A percentile compares a stretch with the other conserved stretches of the same genome.
Conservation (phyloP, 2,329 filamentous ascomycete species). For the Botrytis squamosa region DNA sequence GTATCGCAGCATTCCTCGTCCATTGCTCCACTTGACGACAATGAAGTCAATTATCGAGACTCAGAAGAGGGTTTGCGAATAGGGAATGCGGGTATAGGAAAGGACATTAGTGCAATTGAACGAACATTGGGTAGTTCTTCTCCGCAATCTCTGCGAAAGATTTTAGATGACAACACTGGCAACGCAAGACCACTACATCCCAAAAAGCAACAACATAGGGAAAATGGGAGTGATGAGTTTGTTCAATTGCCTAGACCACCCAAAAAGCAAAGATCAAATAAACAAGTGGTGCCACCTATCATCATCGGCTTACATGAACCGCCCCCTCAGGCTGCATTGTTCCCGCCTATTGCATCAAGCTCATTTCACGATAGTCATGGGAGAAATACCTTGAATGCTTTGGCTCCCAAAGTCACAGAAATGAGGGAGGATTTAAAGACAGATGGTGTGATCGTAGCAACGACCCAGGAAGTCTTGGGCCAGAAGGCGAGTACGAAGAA, state of each 20-base stretch:
- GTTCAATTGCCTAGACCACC: conserved; percentile 63
- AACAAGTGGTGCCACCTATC: conserved; percentile 60
- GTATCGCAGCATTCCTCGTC: conserved; percentile 27
- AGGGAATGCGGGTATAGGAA: background rate
- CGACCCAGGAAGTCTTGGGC: conserved; percentile 3
- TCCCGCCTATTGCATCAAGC: conserved; percentile 60
- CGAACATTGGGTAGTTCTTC: conserved; percentile 37
- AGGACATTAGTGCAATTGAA: conserved; percentile 18
- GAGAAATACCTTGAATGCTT: conserved; percentile 39
- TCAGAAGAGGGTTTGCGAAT: conserved; percentile 21
- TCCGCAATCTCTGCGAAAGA: conserved; percentile 40
- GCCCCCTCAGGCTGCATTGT: conserved; percentile 56
- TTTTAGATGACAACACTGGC: conserved; percentile 37
- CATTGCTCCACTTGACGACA: conserved; percentile 26
- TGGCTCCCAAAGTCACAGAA: conserved; percentile 28
- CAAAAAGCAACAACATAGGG: conserved; percentile 54
- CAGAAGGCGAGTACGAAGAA: conserved; percentile 43
- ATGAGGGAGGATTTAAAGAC: conserved; percentile 12
- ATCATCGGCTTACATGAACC: conserved; percentile 64
- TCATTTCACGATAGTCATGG: conserved; percentile 53
- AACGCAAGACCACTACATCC: conserved; percentile 36
- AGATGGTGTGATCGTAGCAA: background rate
- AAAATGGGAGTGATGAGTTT: conserved; percentile 57
- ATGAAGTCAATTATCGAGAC: conserved; percentile 37
- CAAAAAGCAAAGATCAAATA: conserved; percentile 60